Evolutionary conservation across 495 filamentous ascomycete genomes (phyloP), one percentile per base, ranked within the genome.

Genomic region (Tricharina praecox): DNA sequence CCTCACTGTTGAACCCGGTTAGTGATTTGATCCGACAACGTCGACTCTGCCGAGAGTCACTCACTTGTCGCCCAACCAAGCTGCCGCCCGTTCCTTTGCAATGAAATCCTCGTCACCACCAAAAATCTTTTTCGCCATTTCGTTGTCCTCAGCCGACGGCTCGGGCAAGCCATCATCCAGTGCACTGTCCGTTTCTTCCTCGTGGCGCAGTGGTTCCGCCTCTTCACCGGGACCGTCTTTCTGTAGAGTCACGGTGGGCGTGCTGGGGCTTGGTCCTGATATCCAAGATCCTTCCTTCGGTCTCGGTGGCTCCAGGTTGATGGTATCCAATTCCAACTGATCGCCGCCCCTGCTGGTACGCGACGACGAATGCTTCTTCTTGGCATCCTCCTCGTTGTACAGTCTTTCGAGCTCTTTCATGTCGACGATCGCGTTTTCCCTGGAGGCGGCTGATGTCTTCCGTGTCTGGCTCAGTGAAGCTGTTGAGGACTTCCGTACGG

Each of bases 91-190:
- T 13, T 79, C 76, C 58, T 81, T 85, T 3, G 68, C 68, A 19
- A 86, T 77, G 45, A 82, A 77, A 48, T 80, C 73, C 53, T 93
- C 85, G 50, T 85, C 78, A n/a, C 84, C 85, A 28, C 86, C 77
- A 56, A 73, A 97, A 3, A 97, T 79, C 61, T 77, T 79, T 53
- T 76, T 73, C 0, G 90, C 90, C 53, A 78, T 75, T 51, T 80
- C 76, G 16, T 72, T 68, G 44, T 81, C 79, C 41, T 87, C 82
- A 26, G 70, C 69, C 0, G 71, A 79, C 3, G 74, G 70, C 24
- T 68, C 56, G 0, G 40, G 21, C 11, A 43, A 3, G 1, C 43
- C 43, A 13, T 46, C 43, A 25, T 33, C 43, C n/a, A 47, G 32
- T 21, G 10, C 20, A n/a, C 15, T 34, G 9, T 41, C 43, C 3